Evolutionary conservation across 306 rosid genomes (phyloP).

Genomic region (Vicia faba): DNA sequence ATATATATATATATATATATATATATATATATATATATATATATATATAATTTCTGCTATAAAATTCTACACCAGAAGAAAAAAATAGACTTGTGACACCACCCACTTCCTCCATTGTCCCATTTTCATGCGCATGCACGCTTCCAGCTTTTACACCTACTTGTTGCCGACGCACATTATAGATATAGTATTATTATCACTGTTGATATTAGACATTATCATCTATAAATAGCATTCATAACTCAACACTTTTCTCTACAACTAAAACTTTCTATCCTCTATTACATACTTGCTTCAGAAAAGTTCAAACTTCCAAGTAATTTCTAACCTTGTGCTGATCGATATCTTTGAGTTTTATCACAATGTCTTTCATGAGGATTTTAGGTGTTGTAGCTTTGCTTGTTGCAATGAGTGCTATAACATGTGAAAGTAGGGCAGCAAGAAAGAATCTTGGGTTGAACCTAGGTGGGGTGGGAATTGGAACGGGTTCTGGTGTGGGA

Average conservation of each 20-base stretch:
- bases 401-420: constrained; percentile 36
- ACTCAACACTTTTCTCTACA: neutral
- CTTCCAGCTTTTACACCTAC: constrained; percentile 36
- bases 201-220: neutral
- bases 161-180: constrained; percentile 24
- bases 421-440: constrained; percentile 53
- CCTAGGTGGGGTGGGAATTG: constrained; percentile 65
- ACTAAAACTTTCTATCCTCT: neutral
- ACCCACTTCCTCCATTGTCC: constrained; percentile 41
- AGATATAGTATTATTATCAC: neutral
- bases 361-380: constrained; percentile 36
- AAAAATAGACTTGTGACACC: neutral
- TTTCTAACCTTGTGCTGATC: neutral
- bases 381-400: constrained; percentile 49
- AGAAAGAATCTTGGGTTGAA: constrained; percentile 68
- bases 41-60: neutral
- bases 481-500: constrained; percentile 51
- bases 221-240: constrained; percentile 43
- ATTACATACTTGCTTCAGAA: neutral
- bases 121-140: neutral
- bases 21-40: constrained; percentile 16
- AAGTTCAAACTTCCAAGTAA: neutral
- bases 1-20: constrained; percentile 26
- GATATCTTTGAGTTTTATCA: neutral
- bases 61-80: constrained; percentile 24